A percentile compares a stretch with the other conserved stretches of the same genome.
These are phyloP conservation scores for Corylus americana DNA, from an alignment of 306 rosid genomes.

Conservation along the genomic window DNA sequence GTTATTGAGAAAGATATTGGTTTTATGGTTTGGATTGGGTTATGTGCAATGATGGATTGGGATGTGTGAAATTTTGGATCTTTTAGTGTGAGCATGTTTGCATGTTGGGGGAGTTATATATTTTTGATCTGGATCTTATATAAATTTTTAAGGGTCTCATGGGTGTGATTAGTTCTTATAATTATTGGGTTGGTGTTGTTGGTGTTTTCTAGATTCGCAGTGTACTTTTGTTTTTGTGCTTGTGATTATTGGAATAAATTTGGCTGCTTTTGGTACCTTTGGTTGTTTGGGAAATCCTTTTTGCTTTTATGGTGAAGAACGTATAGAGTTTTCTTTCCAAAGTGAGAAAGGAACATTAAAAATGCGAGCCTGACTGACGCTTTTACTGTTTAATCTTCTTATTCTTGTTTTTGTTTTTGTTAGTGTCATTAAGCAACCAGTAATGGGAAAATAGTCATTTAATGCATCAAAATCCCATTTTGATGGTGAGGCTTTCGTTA, in stretches of 20 bases:
- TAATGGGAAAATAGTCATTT: neutral
- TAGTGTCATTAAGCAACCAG: neutral
- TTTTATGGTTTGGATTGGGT: neutral
- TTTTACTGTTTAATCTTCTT: neutral
- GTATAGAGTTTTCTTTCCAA: neutral
- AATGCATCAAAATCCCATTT: neutral
- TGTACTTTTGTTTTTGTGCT: neutral
- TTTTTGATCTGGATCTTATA: constrained; percentile 31
- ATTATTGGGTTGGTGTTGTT: neutral
- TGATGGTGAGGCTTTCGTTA: constrained; percentile 7
- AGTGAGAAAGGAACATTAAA: neutral
- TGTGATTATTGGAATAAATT: neutral
- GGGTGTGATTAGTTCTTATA: neutral
- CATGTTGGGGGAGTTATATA: neutral
- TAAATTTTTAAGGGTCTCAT: neutral
- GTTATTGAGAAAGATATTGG: neutral
- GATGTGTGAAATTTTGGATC: neutral
- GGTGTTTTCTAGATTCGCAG: neutral
- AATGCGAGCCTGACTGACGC: neutral
- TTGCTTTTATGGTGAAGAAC: neutral
- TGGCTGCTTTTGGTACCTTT: constrained; percentile 16
- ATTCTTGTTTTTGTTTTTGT: neutral
- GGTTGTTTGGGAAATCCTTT: neutral
- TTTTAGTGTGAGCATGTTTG: too few species aligned
- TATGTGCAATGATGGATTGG: neutral